Base-by-base conservation (phyloP, 1,139 yeast species). In the Suhomyces yuchorum region DNA sequence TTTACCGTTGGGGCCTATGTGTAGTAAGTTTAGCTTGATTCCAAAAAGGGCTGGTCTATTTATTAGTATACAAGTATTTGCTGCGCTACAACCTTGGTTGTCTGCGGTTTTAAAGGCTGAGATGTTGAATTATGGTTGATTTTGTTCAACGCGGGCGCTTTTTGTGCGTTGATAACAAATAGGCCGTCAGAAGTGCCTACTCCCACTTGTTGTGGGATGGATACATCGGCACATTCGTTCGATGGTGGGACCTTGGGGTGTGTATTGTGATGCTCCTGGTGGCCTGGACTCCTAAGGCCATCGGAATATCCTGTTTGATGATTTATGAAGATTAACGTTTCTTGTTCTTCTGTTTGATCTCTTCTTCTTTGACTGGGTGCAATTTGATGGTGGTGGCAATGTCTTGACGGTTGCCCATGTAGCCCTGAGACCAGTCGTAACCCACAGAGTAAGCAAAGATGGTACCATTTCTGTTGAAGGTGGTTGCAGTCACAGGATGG, bases 341-440 rank as follows among this genome's bases (percentile, higher is more conserved):
- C 33, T 79, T 80, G 67, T 81, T 83, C 69, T 87, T 86, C 61
- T 85, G 96, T 65, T 87, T 87, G 45, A 87, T 87, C 66, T 93
- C 99, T 44, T 83, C 93, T 49, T 90, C 97, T 54, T 82, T 84
- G 20, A 87, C 82, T 7, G 93, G 85, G 67, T 93, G 99, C 48
- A 93, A 73, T 68, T 89, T 87, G 53, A 93, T 82, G 51, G 81
- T 75, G 54, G 80, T 87, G 14, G 96, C 92, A 60, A 83, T 82
- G 53, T 85, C 90, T 3, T 82, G 87, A 44, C 84, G 81, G 70
- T 89, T 90, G 57, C 80, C 87, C 64, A 80, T 84, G 65, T 87
- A 78, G 8, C 99, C 99, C 64, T 87, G 88, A 50, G 90, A 81
- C 99, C 99, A 93, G 64, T 93, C 99, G 68, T 93, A 93, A 57